Evolutionary conservation across 225 moss, liverwort and hornwort species (phyloP).

Genomic region (Thuidium tamariscinum): DNA sequence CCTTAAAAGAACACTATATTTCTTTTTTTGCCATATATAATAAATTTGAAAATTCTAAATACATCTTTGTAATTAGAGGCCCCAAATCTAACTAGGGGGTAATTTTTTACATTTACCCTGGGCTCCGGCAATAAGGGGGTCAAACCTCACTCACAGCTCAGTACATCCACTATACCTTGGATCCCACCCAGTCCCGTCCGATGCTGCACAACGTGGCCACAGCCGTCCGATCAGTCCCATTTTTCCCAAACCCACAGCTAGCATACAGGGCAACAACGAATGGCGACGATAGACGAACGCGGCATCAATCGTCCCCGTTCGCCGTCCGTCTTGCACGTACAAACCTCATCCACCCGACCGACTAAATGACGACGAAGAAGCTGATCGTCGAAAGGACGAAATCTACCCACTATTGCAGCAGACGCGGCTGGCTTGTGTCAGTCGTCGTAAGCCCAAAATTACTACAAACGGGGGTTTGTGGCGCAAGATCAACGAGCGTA

Average conservation of each 20-base stretch:
- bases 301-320: neutral
- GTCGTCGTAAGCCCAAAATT: neutral
- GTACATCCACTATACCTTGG: neutral
- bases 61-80: fast-evolving
- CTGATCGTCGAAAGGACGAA: neutral
- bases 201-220: constrained; percentile 5
- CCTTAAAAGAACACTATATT: neutral
- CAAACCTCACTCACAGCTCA: neutral
- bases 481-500: constrained; percentile 21
- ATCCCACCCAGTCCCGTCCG: neutral
- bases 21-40: no score
- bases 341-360: neutral
- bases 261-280: neutral
- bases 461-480: constrained; percentile 7
- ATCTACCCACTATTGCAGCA: neutral
- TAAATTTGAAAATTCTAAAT: neutral
- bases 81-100: neutral
- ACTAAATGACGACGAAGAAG: neutral
- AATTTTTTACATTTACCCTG: neutral
- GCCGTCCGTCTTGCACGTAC: neutral
- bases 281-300: neutral
- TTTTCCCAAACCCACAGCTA: neutral
- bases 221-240: constrained; percentile 5
- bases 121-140: no score
- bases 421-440: neutral